Percentiles rank a stretch among this genome's conserved stretches.
These are phyloP conservation scores for Venturia asperata DNA, from an alignment of 2,329 filamentous ascomycete species.

Conservation along the genomic window DNA sequence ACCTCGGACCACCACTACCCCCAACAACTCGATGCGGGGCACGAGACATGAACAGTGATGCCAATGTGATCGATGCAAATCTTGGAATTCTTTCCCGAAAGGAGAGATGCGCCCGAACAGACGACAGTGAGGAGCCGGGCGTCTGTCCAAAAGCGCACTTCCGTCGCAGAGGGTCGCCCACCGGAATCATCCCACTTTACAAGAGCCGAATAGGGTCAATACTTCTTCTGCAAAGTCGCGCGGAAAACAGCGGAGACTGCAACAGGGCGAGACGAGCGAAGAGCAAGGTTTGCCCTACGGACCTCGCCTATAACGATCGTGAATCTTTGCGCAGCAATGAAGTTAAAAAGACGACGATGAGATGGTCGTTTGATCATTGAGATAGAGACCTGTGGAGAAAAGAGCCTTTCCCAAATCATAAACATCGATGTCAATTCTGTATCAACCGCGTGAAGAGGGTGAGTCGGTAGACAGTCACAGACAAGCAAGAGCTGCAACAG, in stretches of 20 bases:
- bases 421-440: not conserved
- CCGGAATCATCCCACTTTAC: not conserved
- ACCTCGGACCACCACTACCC: not conserved
- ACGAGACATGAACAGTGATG: too few species aligned
- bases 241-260: not conserved
- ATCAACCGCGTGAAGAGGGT: not conserved
- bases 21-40: too few species aligned
- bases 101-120: too few species aligned
- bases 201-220: not conserved
- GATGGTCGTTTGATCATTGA: not conserved
- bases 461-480: not conserved
- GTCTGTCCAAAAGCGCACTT: too few species aligned
- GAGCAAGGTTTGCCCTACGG: not conserved
- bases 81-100: too few species aligned
- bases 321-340: not conserved
- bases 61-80: too few species aligned
- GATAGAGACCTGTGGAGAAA: not conserved
- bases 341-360: not conserved
- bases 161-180: too few species aligned
- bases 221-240: not conserved
- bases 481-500: not conserved
- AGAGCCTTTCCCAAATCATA: not conserved
- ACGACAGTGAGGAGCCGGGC: too few species aligned
- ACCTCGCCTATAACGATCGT: not conserved
- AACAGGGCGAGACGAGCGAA: not conserved